These are phyloP conservation scores for Boletus subluridellus DNA, from an alignment of 1,284 basidiomycete genomes.

Conservation along the genomic window DNA sequence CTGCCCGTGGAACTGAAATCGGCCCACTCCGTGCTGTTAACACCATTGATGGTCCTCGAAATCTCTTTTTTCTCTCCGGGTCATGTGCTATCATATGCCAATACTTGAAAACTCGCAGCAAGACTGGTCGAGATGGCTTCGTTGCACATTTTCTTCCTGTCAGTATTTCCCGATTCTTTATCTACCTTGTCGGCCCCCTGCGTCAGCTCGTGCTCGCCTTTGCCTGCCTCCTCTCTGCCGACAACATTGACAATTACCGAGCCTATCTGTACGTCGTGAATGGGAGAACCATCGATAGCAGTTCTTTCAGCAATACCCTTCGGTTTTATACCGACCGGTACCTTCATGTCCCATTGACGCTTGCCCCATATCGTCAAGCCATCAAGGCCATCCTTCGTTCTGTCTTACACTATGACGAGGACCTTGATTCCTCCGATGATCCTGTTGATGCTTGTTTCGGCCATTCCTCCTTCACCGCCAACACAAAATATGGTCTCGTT, in stretches of 20 bases:
- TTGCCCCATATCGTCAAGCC: neutral
- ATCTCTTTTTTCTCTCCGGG: neutral
- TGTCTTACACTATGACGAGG: no score
- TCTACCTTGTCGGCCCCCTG: slow-evolving; percentile 1
- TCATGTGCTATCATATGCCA: slow-evolving; percentile 3
- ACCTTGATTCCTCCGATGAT: no score
- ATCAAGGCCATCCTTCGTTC: no score
- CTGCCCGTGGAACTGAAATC: neutral
- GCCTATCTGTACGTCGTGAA: slow-evolving; percentile 1
- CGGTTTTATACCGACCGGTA: neutral
- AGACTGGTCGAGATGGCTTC: neutral
- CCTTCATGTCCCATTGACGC: neutral
- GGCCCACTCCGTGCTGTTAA: neutral
- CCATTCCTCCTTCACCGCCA: no score
- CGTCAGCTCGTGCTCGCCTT: neutral
- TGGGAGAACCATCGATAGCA: neutral
- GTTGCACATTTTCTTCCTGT: neutral
- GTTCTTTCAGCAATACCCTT: neutral
- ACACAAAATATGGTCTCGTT: no score
- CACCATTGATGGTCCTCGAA: neutral
- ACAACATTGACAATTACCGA: neutral
- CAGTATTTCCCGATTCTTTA: neutral
- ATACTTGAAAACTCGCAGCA: slow-evolving; percentile 2
- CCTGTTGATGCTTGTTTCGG: no score
- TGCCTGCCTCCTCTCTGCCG: accelerated